A percentile compares a stretch with the other conserved stretches of the same genome.
Conservation (phyloP, 2,329 filamentous ascomycete genomes). For the Botrytis pseudocinerea region DNA sequence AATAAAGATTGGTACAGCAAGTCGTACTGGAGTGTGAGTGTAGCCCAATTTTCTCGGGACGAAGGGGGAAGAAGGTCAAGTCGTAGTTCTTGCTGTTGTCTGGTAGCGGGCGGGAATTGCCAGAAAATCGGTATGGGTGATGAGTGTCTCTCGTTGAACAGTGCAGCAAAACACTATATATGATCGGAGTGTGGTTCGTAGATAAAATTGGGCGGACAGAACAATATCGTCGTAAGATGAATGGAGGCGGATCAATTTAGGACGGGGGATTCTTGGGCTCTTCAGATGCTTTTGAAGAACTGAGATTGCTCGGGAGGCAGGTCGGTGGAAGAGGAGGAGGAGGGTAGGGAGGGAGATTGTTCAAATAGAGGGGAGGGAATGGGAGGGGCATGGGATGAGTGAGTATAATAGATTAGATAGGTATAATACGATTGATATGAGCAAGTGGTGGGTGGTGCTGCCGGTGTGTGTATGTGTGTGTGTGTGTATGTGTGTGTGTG, state of each 20-base stretch:
- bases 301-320: not conserved
- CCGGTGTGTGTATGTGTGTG: not conserved
- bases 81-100: not conserved
- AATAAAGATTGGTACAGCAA: not conserved
- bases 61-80: not conserved
- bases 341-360: not conserved
- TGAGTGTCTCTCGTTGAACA: not conserved
- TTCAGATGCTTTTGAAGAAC: not conserved
- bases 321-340: not conserved
- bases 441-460: not conserved
- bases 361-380: not conserved
- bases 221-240: not conserved
- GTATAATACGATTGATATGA: not conserved
- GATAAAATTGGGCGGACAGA: conserved; percentile 9
- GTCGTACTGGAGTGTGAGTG: not conserved
- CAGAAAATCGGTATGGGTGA: not conserved
- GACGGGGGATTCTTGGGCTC: not conserved
- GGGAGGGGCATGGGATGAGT: not conserved
- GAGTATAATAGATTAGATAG: not conserved
- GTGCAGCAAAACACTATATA: conserved; percentile 10
- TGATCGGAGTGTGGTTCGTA: not conserved
- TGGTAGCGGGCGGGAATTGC: conserved; percentile 6
- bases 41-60: not conserved
- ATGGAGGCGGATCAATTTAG: not conserved
- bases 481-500: not conserved